Percentiles rank a stretch among this genome's conserved stretches.
Conservation (phyloP, 257 asterid genomes). For the Nicotiana obtusifolia region DNA sequence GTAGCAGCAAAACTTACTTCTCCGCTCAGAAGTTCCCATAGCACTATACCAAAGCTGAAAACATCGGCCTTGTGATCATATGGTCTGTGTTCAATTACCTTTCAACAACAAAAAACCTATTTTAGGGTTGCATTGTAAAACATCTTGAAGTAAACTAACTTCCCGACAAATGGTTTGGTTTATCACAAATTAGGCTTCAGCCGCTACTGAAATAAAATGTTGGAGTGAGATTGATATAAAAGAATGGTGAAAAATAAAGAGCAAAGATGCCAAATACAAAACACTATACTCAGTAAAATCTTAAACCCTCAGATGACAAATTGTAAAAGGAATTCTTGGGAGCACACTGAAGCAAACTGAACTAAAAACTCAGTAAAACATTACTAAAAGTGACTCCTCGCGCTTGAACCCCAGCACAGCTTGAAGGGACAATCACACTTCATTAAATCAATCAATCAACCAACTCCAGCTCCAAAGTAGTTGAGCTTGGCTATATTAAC, state of each 20-base stretch:
- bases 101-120: conserved; percentile 10
- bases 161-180: conserved; percentile 1
- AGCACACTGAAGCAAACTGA: too few relatives aligned
- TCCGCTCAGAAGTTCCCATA: conserved; percentile 43
- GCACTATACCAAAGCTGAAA: conserved; percentile 37
- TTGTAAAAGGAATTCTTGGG: background rate
- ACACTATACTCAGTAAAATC: background rate
- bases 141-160: background rate
- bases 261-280: background rate
- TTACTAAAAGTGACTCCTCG: background rate
- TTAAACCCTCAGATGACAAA: background rate
- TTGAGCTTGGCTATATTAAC: background rate
- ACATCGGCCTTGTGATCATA: conserved; percentile 43
- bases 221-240: background rate
- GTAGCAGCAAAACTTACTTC: conserved; percentile 24
- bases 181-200: background rate
- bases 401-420: background rate
- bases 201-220: background rate
- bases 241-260: background rate
- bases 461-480: background rate
- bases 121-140: conserved; percentile 3
- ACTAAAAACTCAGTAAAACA: background rate
- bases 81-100: conserved; percentile 44
- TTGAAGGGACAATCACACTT: background rate
- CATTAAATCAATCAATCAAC: background rate